Evolutionary conservation across 495 filamentous ascomycete species (phyloP), one percentile per base, ranked within the genome.

Genomic region (Chaetomidium leptoderma): DNA sequence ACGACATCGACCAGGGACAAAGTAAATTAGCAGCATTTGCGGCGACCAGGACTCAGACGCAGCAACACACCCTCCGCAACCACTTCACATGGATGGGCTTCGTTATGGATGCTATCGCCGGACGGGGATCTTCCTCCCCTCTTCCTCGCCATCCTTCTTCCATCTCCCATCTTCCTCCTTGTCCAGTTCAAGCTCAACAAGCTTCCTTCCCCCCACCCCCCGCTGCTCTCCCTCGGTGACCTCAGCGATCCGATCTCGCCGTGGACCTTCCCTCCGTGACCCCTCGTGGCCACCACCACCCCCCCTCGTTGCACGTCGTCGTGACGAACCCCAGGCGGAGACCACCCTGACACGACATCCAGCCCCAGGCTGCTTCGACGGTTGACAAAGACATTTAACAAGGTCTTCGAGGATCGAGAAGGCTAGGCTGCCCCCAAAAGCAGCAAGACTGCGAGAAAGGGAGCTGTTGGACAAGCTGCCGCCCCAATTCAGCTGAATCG

Each of bases 21-120:
- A 70, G 65, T 65, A 67, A 67, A 70, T 65, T 63, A 70, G 62
- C 64, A 70, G 62, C 63, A 70, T 65, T 70, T 65, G 66, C 66
- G 64, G 66, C 66, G 64, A 69, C 66, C 55, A 55, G 64, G 58
- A 63, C 64, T 67, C 63, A 69, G 57, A 62, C 64, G 58, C 57
- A 66, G 59, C 58, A 58, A 62, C 56, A 44, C 59, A 63, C 54
- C 66, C 63, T 61, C 58, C 62, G 62, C 64, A 66, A 69, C 66
- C 66, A 61, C 62, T 53, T 67, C 65, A 65, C 67, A 67, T 67
- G 67, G 67, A 69, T 67, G 48, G 47, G 40, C 58, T 32, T 53
- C 48, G 60, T 58, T 60, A 67, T 65, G 65, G 62, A 63, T 70
- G 64, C 56, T 67, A 62, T 62, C 56, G 57, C 52, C 39, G 32